Base-by-base conservation (phyloP, 768 basidiomycete genomes). In the Grammothele lineata region DNA sequence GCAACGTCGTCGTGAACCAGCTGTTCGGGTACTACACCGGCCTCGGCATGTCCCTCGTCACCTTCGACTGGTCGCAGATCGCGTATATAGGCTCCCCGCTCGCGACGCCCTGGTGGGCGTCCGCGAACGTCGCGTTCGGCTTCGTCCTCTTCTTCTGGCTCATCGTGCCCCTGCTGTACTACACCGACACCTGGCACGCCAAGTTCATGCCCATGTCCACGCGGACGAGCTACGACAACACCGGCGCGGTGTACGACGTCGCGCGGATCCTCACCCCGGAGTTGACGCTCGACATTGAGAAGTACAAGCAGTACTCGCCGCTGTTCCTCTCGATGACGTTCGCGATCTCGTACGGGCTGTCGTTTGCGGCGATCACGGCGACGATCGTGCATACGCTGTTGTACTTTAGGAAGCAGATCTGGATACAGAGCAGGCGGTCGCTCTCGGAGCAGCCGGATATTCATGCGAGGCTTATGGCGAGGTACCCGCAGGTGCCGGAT, bases 391-490 rank as follows among this genome's bases (percentile, higher is more conserved):
- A 92, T 56, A 78, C 87, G 0, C 63, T 74, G 60, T 70, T 91
- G 26, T 88, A 76, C 66, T 87, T 82, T 74, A 78, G 87, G 51
- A 85, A 87, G 60, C 85, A 87, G 59, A 86, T 92, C 45, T 84
- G 78, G 80, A 67, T 64, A 0, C 87, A 89, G 62, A 67, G 81
- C 24, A 78, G 81, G 36, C 76, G 83, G 35, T 76, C 87, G 9
- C 76, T 90, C 66, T 65, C 75, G 42, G 90, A 91, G 56, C 87
- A 92, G 56, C 83, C 86, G 1, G 90, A 92, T 67, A 78, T 92
- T 46, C 90, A 92, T 56, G 86, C 87, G 18, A 78, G 87, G 14
- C 71, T 92, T 24, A 92, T 92, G 91, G 69, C 75, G 9, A 66
- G 68, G 40, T 93, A 93, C 60, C 72, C 70, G 2, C 85, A 85